Evolutionary conservation across 306 rosid species (phyloP).

Genomic region (Acacia acuminata): DNA sequence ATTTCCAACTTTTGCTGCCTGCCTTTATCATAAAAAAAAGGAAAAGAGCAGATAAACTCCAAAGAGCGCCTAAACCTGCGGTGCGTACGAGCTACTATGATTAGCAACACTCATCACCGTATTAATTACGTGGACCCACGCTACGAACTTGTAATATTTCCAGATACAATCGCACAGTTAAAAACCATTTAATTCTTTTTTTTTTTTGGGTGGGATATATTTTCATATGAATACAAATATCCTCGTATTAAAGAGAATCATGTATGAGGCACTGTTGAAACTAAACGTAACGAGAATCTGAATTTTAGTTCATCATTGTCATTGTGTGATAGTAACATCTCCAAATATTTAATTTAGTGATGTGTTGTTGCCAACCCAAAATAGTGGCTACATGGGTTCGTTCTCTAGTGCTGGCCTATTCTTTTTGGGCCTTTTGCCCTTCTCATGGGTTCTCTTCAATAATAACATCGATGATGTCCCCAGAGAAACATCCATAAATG

Average conservation of each 20-base stretch:
- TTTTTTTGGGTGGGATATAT: too few relatives aligned
- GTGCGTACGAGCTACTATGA: not conserved
- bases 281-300: too few relatives aligned
- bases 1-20: not conserved
- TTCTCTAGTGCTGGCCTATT: not conserved
- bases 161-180: too few relatives aligned
- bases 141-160: too few relatives aligned
- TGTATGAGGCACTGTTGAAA: too few relatives aligned
- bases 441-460: not conserved
- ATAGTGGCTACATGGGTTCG: not conserved
- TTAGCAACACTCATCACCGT: not conserved
- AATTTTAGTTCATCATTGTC: too few relatives aligned
- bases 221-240: too few relatives aligned
- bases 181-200: not conserved
- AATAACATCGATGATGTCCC: not conserved
- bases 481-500: not conserved
- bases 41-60: not conserved
- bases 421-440: not conserved
- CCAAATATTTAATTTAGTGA: too few relatives aligned
- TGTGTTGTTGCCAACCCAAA: not conserved
- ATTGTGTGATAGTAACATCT: too few relatives aligned
- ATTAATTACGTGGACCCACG: not conserved
- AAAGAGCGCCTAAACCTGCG: not conserved
- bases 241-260: fast-evolving
- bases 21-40: not conserved